These are phyloP conservation scores for Fusarium sp. DNA, from an alignment of 2,329 filamentous ascomycete genomes.

Conservation along the genomic window DNA sequence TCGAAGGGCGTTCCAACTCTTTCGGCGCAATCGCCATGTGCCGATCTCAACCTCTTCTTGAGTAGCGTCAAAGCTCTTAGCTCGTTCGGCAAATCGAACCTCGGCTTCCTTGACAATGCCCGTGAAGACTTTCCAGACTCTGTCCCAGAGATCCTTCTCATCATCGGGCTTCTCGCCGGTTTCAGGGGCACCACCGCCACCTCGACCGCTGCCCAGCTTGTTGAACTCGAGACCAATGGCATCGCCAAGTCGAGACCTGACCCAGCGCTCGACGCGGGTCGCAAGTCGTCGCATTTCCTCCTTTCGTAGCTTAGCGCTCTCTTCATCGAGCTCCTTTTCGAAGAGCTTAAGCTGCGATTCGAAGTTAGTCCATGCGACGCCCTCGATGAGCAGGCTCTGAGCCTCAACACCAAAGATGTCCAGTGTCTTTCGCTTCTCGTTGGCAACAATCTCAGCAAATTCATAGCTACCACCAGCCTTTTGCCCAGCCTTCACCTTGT, in stretches of 20 bases:
- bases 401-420: conserved; percentile 82
- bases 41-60: conserved; percentile 92
- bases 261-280: conserved; percentile 92
- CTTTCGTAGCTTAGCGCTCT: conserved; percentile 85
- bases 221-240: conserved; percentile 95
- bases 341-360: conserved; percentile 83
- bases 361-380: conserved; percentile 89
- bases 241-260: conserved; percentile 87
- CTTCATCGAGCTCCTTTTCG: conserved; percentile 90
- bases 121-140: conserved; percentile 89
- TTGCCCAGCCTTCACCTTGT: conserved; percentile 89
- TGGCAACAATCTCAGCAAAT: conserved; percentile 91
- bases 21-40: conserved; percentile 90
- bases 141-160: conserved; percentile 94
- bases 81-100: conserved; percentile 84
- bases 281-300: conserved; percentile 97
- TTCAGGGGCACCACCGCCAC: conserved; percentile 83
- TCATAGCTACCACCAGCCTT: conserved; percentile 93
- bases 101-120: conserved; percentile 88
- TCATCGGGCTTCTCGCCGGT: conserved; percentile 76
- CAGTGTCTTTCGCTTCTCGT: conserved; percentile 82
- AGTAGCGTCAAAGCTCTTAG: conserved; percentile 93
- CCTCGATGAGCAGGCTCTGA: conserved; percentile 78
- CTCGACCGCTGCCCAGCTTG: conserved; percentile 89
- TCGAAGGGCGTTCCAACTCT: conserved; percentile 92